Evolutionary conservation across 1,284 basidiomycete genomes (phyloP), one percentile per base, ranked within the genome.

Genomic region (Rhodotorula sp.): DNA sequence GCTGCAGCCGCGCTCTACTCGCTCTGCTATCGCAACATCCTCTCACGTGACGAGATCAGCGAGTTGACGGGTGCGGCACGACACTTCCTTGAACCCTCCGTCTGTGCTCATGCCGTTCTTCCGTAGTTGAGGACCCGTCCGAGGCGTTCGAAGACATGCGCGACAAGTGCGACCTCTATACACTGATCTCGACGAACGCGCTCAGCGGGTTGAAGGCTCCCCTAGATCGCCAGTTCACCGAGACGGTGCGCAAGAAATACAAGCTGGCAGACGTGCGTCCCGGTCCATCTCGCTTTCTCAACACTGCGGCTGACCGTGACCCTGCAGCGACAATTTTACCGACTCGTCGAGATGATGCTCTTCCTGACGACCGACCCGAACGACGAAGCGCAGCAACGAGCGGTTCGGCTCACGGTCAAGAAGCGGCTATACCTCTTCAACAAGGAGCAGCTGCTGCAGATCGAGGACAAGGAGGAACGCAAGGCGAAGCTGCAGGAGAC

Each of bases 141-240:
- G 95, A 99, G 81, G 89, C 91, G 15, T 95, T 96, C 78, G 94
- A 96, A 79, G 92, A 96, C 78, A 84, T 99, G 64, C 86, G 95
- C 47, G 96, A 99, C 81, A 88, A 90, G 59, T 91, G 91, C 77
- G 96, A 99, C 80, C 84, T 99, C 34, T 83, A 86, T 69, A 89
- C 90, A 84, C 84, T 98, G n/a, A 83, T 91, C 28, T 80, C 82
- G 1, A 81, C 88, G 71, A 81, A 85, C 68, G 81, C 81, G 56
- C 90, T 92, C 79, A 86, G 81, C 75, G 67, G 73, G 76, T 13
- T 85, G 83, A 8, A 89, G 86, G 79, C 83, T 90, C 90, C 92
- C 2, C 90, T 92, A 0, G 83, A 87, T 4, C 87, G 93, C 63
- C 87, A 85, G 67, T 81, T 81, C 55, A 97, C 86, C 34, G 90